Conservation (phyloP, 2,329 filamentous ascomycete genomes). For the Fusarium palustre region DNA sequence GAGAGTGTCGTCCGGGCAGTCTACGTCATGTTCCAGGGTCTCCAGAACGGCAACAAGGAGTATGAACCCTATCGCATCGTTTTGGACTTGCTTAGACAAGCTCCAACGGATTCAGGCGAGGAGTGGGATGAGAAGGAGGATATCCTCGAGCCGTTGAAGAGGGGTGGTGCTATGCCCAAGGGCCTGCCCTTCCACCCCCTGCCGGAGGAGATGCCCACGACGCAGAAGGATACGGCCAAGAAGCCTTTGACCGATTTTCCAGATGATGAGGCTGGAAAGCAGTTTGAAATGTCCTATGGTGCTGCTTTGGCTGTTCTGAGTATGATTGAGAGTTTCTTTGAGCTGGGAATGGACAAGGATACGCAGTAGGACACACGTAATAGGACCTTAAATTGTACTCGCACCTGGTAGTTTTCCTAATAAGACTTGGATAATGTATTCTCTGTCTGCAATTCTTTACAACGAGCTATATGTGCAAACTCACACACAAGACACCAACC, state of each 20-base stretch:
- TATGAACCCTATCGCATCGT: background rate
- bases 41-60: background rate
- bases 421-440: too few relatives aligned
- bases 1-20: slow-evolving; percentile 39
- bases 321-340: slow-evolving; percentile 7
- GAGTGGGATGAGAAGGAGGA: background rate
- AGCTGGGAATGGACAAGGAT: background rate
- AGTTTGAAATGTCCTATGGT: background rate
- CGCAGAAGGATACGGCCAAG: background rate
- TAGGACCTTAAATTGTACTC: too few relatives aligned
- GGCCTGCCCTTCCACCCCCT: background rate
- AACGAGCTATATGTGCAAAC: too few relatives aligned
- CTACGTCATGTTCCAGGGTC: slow-evolving; percentile 29
- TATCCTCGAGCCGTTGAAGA: background rate
- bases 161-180: background rate
- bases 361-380: too few relatives aligned
- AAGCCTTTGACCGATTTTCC: too few relatives aligned
- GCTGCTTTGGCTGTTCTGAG: background rate
- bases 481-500: too few relatives aligned
- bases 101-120: background rate
- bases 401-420: too few relatives aligned
- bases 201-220: background rate
- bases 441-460: too few relatives aligned
- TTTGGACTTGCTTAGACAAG: rapidly evolving
- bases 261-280: too few relatives aligned